A percentile compares a stretch with the other conserved stretches of the same genome.
Conservation (phyloP, 805 yeast genomes). For the Groenewaldozyma tartarivorans region DNA sequence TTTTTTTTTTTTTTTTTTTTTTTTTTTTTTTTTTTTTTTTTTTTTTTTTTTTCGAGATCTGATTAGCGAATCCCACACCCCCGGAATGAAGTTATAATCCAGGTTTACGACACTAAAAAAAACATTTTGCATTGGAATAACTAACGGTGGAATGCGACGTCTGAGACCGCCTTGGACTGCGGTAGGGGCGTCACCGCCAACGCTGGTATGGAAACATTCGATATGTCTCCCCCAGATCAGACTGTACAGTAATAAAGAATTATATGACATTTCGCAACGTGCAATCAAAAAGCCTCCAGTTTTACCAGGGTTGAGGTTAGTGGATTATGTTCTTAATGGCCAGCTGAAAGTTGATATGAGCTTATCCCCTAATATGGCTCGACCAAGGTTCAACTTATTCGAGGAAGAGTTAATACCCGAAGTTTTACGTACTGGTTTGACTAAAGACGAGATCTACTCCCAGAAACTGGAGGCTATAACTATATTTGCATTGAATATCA, state of each 20-base stretch:
- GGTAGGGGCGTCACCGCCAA: no score
- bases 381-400: constrained; percentile 1
- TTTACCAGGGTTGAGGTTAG: constrained; percentile 4
- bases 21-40: no score
- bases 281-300: background rate
- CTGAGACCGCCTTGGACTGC: background rate
- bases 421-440: background rate
- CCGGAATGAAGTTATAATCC: no score
- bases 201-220: no score
- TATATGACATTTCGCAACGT: background rate
- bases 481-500: constrained; percentile 6
- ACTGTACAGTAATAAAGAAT: no score
- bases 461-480: constrained; percentile 9
- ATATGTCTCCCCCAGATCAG: no score
- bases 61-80: no score
- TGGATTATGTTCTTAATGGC: constrained; percentile 10
- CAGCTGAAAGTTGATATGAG: constrained; percentile 5
- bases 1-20: no score
- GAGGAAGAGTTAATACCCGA: constrained; percentile 3
- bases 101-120: no score
- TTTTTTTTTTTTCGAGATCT: no score
- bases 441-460: background rate
- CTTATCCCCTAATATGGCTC: background rate
- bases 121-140: no score
- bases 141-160: no score